Evolutionary conservation across 192 early-diverging fungal species (phyloP).

Genomic region (Rhizophagus sp.): DNA sequence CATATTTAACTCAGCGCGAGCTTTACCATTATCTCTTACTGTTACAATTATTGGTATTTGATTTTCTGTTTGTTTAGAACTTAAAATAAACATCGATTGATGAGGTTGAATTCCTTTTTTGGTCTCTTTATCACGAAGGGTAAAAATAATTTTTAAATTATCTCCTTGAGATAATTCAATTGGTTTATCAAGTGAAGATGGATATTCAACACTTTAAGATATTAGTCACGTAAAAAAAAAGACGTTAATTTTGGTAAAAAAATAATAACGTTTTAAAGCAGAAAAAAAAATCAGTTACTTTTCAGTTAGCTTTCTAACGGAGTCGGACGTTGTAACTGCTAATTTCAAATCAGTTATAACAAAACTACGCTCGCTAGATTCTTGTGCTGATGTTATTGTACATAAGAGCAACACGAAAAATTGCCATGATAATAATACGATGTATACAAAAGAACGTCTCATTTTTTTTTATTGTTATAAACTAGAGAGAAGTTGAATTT

Average conservation of each 20-base stretch:
- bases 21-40: slow-evolving; percentile 31
- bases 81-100: slow-evolving; percentile 32
- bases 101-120: slow-evolving; percentile 21
- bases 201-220: slow-evolving; percentile 14
- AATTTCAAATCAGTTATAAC: background rate
- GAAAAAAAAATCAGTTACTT: background rate
- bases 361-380: background rate
- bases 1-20: slow-evolving; percentile 25
- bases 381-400: background rate
- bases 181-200: slow-evolving; percentile 4
- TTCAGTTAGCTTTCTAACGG: background rate
- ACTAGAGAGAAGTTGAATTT: background rate
- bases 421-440: background rate
- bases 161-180: slow-evolving; percentile 12
- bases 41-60: slow-evolving; percentile 20
- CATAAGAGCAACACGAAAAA: background rate
- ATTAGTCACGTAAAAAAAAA: no score
- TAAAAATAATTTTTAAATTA: slow-evolving; percentile 26
- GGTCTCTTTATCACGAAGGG: slow-evolving; percentile 5
- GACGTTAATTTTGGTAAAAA: no score
- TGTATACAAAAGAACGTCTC: background rate
- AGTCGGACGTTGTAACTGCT: background rate
- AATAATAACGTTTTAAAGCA: no score
- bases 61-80: slow-evolving; percentile 10
- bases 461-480: background rate